phyloP scores from a whole-genome alignment of 192 early-diverging fungal species.

The Cetraspora pellucida region DNA sequence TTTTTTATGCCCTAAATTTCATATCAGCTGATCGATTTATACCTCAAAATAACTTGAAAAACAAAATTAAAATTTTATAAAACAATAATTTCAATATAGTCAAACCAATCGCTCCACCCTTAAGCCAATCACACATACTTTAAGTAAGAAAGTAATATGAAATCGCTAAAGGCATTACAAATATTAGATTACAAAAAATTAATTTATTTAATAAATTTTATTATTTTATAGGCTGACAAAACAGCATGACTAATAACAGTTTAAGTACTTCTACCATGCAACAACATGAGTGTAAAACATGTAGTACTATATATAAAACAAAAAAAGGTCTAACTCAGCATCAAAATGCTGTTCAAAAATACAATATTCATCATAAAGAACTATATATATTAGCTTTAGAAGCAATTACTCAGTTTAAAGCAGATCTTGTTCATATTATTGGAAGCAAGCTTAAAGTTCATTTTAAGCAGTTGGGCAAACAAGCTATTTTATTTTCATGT shows the following conservation, averaged over 20 bases:
- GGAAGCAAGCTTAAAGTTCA: neutral
- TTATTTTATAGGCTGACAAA: neutral
- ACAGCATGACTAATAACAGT: neutral
- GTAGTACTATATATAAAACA: neutral
- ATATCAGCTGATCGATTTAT: neutral
- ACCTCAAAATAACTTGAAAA: neutral
- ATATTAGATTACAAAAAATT: neutral
- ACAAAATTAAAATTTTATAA: neutral
- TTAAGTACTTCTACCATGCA: neutral
- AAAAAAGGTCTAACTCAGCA: neutral
- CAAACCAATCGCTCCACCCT: neutral
- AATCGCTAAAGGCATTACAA: neutral
- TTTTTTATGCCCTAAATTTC: neutral
- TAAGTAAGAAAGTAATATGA: neutral
- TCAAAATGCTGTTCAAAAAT: neutral
- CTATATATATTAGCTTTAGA: neutral
- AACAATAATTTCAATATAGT: neutral
- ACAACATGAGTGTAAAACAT: neutral
- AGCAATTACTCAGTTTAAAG: neutral
- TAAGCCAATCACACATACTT: neutral
- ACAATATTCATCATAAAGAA: neutral
- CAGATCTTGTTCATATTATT: constrained; percentile 4
- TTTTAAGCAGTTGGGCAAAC: neutral
- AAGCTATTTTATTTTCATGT: neutral
- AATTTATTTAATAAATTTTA: neutral